phyloP scores from a whole-genome alignment of 2,329 filamentous ascomycete genomes.

The Pyricularia sp. region DNA sequence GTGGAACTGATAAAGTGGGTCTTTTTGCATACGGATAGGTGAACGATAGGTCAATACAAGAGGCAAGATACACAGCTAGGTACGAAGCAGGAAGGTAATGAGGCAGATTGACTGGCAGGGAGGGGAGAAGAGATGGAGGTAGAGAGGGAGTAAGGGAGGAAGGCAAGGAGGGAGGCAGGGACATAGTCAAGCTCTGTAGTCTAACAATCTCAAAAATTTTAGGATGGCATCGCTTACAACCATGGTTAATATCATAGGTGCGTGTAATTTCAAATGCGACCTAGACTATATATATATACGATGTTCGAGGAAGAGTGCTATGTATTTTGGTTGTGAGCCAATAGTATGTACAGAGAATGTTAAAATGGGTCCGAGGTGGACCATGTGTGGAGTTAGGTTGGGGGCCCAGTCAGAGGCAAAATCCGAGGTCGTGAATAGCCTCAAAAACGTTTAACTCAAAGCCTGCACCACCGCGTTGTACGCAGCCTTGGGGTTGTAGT shows the following conservation, averaged over 20 bases:
- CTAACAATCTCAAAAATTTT: no score
- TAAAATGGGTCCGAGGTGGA: no score
- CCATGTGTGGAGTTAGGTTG: background rate
- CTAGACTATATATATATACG: background rate
- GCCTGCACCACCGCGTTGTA: slow-evolving; percentile 32
- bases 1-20: slow-evolving; percentile 50
- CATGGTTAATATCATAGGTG: background rate
- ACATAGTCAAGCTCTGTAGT: no score
- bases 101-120: no score
- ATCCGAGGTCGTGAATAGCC: background rate
- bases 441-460: slow-evolving; percentile 8
- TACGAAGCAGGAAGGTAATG: no score
- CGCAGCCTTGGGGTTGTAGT: slow-evolving; percentile 36
- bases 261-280: background rate
- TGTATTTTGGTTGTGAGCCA: background rate
- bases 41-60: no score
- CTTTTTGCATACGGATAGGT: no score
- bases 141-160: no score
- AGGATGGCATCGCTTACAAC: no score
- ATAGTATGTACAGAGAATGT: background rate
- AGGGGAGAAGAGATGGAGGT: no score
- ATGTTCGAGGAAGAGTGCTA: background rate
- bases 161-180: no score
- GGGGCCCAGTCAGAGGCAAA: background rate
- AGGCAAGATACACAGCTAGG: no score